Percentiles rank a stretch among this genome's conserved stretches.
Conservation (phyloP, 2,329 filamentous ascomycete species). For the Scorias spongiosa region DNA sequence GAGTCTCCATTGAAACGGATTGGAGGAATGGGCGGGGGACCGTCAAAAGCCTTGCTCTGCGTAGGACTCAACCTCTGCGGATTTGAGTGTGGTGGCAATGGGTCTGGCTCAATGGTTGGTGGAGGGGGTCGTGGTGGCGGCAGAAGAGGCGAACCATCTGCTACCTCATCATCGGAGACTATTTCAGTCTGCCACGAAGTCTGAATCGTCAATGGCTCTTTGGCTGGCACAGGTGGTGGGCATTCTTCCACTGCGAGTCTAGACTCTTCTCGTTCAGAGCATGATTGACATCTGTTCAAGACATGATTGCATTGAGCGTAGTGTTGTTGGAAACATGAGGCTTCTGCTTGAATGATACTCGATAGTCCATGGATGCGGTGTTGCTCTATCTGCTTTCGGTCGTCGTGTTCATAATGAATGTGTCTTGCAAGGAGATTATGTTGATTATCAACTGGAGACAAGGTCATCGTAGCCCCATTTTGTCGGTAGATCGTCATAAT, state of each 20-base stretch:
- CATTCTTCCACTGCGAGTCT: neutral
- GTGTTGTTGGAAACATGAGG: too few species aligned
- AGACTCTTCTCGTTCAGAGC: neutral
- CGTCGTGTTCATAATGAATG: too few species aligned
- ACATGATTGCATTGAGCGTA: too few species aligned
- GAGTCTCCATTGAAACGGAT: constrained; percentile 7
- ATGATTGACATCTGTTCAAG: neutral
- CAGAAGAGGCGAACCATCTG: neutral
- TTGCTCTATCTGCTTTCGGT: too few species aligned
- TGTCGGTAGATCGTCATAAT: too few species aligned
- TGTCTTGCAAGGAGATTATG: too few species aligned
- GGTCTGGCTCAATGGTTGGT: constrained; percentile 7
- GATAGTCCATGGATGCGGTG: too few species aligned
- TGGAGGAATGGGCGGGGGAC: constrained; percentile 6
- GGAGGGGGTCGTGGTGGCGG: neutral
- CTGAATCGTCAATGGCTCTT: neutral
- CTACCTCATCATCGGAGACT: neutral
- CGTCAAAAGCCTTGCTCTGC: constrained; percentile 6
- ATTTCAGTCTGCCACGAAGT: neutral
- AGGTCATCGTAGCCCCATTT: too few species aligned
- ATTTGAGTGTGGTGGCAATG: constrained; percentile 10
- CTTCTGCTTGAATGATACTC: too few species aligned
- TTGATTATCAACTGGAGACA: too few species aligned
- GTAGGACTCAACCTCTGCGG: constrained; percentile 8
- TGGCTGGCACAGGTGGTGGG: neutral